Evolutionary conservation across 2,329 filamentous ascomycete species (phyloP).

Genomic region (Arthrobotrys entomopaga): DNA sequence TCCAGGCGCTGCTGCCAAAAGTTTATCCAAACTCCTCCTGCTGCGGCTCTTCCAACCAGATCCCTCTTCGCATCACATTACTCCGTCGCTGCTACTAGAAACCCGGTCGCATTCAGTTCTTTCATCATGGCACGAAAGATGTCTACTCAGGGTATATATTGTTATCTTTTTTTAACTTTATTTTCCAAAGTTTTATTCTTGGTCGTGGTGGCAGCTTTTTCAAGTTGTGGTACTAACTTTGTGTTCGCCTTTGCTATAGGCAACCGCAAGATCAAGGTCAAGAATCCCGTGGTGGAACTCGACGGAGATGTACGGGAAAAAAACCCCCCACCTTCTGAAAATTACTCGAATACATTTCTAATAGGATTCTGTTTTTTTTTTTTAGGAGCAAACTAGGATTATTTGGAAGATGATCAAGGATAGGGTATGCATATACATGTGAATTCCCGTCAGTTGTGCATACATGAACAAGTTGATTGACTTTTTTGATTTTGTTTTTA

Average conservation of each 20-base stretch:
- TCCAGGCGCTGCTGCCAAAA: conserved; percentile 46
- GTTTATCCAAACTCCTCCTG: conserved; percentile 35
- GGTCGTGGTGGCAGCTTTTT: background rate
- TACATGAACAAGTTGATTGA: background rate
- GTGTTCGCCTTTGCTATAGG: background rate
- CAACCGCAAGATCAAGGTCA: conserved; percentile 89
- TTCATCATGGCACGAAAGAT: conserved; percentile 43
- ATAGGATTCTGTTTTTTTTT: conserved; percentile 1
- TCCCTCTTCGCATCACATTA: conserved; percentile 36
- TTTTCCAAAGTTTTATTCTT: conserved; percentile 7
- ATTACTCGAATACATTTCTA: conserved; percentile 1
- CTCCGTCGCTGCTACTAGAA: conserved; percentile 14
- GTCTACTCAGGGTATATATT: conserved; percentile 37
- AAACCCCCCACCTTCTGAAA: conserved; percentile 38
- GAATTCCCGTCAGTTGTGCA: background rate
- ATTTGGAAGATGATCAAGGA: conserved; percentile 99
- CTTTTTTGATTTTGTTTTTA: conserved; percentile 27
- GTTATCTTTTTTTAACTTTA: conserved; percentile 15
- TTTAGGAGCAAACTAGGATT: conserved; percentile 88
- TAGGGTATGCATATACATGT: conserved; percentile 68
- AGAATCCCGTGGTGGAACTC: conserved; percentile 97
- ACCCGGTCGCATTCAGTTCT: conserved; percentile 30
- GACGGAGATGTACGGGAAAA: conserved; percentile 79
- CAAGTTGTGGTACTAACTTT: background rate
- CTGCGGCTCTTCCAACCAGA: conserved; percentile 18